Conservation (phyloP, 2,329 filamentous ascomycete genomes). For the Cadophora sp. region DNA sequence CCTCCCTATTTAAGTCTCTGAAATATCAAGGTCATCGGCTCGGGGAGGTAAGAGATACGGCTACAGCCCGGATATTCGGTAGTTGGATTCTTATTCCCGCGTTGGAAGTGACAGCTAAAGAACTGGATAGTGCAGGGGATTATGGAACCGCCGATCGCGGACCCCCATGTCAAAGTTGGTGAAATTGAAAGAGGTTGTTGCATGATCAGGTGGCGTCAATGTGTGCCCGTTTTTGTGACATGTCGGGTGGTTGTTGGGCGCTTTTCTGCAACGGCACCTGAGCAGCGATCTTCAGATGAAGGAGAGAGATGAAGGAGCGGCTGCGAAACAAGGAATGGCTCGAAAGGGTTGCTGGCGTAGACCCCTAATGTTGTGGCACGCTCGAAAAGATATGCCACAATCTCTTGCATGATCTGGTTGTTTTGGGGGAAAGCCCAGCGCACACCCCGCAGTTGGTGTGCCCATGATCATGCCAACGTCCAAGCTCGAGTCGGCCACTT, state of each 20-base stretch:
- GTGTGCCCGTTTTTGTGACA: conserved; percentile 6
- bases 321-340: conserved; percentile 1
- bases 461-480: not conserved
- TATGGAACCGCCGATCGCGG: not conserved
- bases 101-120: conserved; percentile 13
- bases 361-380: conserved; percentile 11
- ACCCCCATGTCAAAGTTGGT: not conserved
- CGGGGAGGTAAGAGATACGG: not conserved
- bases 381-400: not conserved
- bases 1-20: not conserved
- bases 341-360: not conserved
- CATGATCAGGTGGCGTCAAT: conserved; percentile 1
- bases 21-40: not conserved
- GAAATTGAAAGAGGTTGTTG: not conserved
- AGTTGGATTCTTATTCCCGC: not conserved
- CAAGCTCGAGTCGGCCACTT: not conserved
- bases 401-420: not conserved
- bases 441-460: not conserved
- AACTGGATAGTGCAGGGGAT: not conserved
- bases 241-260: conserved; percentile 4
- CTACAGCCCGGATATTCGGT: not conserved
- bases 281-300: not conserved
- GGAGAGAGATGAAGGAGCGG: conserved; percentile 2
- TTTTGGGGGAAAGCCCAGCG: not conserved
- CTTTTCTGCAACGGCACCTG: conserved; percentile 15